Evolutionary conservation across 768 basidiomycete species (phyloP).

Genomic region (Amanita exitialis): DNA sequence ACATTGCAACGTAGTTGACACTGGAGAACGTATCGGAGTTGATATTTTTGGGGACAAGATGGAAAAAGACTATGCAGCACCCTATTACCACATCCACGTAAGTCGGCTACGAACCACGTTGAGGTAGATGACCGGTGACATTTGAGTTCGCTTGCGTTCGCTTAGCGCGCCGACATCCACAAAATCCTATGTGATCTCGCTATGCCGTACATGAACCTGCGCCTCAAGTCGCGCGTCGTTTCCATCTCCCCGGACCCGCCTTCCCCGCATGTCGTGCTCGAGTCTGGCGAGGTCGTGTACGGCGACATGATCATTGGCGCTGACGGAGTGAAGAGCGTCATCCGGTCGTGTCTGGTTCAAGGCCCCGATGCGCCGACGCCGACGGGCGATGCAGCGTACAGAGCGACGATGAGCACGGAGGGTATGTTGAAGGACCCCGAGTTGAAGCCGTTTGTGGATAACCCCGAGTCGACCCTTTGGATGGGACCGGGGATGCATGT

Average conservation of each 20-base stretch:
- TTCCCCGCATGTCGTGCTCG: constrained; percentile 24
- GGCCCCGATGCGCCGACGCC: constrained; percentile 32
- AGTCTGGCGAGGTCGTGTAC: constrained; percentile 29
- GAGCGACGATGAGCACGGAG: constrained; percentile 38
- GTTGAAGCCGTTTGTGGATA: constrained; percentile 38
- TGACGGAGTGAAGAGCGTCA: constrained; percentile 38
- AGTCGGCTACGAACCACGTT: constrained; percentile 1
- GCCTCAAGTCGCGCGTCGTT: constrained; percentile 24
- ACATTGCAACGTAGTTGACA: constrained; percentile 14
- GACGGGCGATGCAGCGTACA: constrained; percentile 58
- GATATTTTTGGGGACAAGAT: constrained; percentile 17
- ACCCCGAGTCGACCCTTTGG: constrained; percentile 46
- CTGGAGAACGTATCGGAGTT: constrained; percentile 20
- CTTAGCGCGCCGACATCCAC: constrained; percentile 40
- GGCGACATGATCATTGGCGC: constrained; percentile 39
- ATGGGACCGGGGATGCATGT: constrained; percentile 38
- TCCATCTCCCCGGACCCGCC: constrained; percentile 11
- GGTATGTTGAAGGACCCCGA: constrained; percentile 40
- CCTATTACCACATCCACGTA: constrained; percentile 26
- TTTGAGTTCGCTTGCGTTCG: constrained; percentile 10
- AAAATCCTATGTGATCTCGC: constrained; percentile 25
- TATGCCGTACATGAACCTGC: constrained; percentile 24
- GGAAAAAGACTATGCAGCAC: constrained; percentile 20
- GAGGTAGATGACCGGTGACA: not conserved
- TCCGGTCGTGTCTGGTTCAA: constrained; percentile 40